Base-by-base conservation (phyloP, 1,284 basidiomycete genomes). In the Athelia psychrophila region DNA sequence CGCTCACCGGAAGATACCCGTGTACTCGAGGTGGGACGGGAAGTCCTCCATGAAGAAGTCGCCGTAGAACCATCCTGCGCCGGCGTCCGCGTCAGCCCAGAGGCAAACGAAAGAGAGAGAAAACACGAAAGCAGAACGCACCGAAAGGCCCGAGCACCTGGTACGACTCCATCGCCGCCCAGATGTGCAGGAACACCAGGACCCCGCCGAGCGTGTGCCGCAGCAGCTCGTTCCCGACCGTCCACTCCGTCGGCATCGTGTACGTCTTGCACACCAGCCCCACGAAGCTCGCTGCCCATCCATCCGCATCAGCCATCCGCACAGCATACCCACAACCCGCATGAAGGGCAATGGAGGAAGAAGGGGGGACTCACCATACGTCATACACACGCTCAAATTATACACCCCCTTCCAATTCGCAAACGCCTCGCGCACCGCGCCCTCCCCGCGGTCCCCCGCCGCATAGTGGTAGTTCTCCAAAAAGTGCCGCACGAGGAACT, bases 11-110 rank as follows among this genome's bases (percentile, higher is more conserved):
- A 95, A 98, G 61, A 99, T 98, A 27, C 96, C 96, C 48, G 93
- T 96, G 68, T 98, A 98, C 56, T 95, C 93, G 8, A 98, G 76
- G 58, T 93, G 86, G 1, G 91, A 76, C 2, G 96, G 94, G 67
- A 93, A 96, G 60, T 94, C 91, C 60, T 93, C 86, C 66, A 98
- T 88, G 79, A 98, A 99, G 72, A 99, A 99, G 70, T 99, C 96
- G 20, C 93, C 93, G 61, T 95, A 98, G 72, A 96, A 94, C 95
- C 95, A 98, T 18, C 95, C 91, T 92, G 50, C 9, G 38, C 4
- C n/a, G n/a, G n/a, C n/a, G n/a, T n/a, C 20, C 18, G 46, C 51
- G 27, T 53, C 54, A 19, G 55, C 30, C 10, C 19, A 12, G 25
- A 48, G 44, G 35, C 35, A 51, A 23, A 46, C 32, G 35, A 3